Evolutionary conservation across 768 basidiomycete species (phyloP), one percentile per base, ranked within the genome.

Genomic region (Lactarius vividus): DNA sequence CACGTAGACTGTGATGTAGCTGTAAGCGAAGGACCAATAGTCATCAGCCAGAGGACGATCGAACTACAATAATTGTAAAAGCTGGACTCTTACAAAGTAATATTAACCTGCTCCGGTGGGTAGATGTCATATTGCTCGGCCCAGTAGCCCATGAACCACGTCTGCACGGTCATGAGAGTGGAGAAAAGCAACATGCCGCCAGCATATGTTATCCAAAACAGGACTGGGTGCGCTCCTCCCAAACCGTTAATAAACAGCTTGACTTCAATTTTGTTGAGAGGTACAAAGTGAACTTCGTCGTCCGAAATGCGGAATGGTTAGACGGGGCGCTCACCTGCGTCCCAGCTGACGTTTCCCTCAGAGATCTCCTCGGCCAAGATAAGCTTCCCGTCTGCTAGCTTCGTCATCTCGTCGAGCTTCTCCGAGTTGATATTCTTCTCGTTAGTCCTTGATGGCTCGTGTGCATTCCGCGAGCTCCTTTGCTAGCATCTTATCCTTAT

Each of bases 331-430:
- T 69, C 64, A 76, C 78, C 70, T 26, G 81, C 76, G 6, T 70
- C 69, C 78, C 83, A 84, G 55, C 83, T 82, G 31, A 89, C 81
- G 64, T 83, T 83, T 0, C 88, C 87, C 61, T 81, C 79, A 7
- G 78, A 80, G 53, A 88, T 79, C 71, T 90, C 88, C 72, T 90
- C 88, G 0, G 81, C 82, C 8, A 86, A 74, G 56, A 88, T 81
- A n/a, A 89, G 77, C 71, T 88, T 87, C 3, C 86, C 86, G 54
- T 80, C 79, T 16, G 64, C 60, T 59, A 73, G 71, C 63, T 74
- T 73, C 11, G 64, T 54, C 1, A 46, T 61, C 1, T 57, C 69
- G 5, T 64, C 66, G 3, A 63, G 67, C 33, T 71, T 71, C 35
- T 71, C 71, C 3, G 52, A 61, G 54, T 73, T 73, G 4, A 73